Base-by-base conservation (phyloP, 306 rosid species). In the Glycine tomentella region DNA sequence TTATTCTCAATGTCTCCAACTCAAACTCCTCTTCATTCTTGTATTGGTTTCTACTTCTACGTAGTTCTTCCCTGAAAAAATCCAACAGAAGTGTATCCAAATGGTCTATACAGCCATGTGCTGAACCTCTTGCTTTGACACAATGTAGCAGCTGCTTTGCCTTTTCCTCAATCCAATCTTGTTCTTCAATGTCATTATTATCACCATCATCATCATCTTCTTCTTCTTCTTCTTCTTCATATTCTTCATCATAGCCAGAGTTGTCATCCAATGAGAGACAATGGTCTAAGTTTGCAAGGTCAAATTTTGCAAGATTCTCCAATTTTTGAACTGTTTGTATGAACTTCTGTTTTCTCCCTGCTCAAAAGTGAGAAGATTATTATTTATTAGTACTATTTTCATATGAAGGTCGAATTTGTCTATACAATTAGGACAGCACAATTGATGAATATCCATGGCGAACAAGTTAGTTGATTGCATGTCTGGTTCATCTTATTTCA, bases 271-370 rank as follows among this genome's bases (percentile, higher is more conserved):
- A 20, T 48, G 74, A 61, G 42, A 58, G 62, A 69, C 87, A 80
- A 50, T 45, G 56, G 9, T 86, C 86, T 3, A 65, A 49, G 72
- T 56, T 70, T 65, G 65, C 46, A 69, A 65, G 62, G 73, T 89
- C 90, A 63, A 87, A 50, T 52, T 76, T 84, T 44, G 81, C 81
- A 40, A 83, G 83, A 66, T 13, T 76, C 82, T 91, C 91, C n/a
- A 91, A 84, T 66, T 38, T 81, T 25, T 87, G 73, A 65, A 80
- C 51, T 20, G 82, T 81, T 44, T 90, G 80, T 51, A 82, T 72
- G 48, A 81, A 83, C 74, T 84, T 88, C 72, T 87, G 92, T 55
- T 77, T 90, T 85, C 80, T 81, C 76, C 87, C 97, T 92, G 88
- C 75, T 77, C 66, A 80, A 83, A 85, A 72, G 25, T 51, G 12